Percentiles rank a stretch among this genome's conserved stretches.
Evolutionary conservation across 2,329 filamentous ascomycete genomes (phyloP).

Genomic region (Spiromastix sp.): DNA sequence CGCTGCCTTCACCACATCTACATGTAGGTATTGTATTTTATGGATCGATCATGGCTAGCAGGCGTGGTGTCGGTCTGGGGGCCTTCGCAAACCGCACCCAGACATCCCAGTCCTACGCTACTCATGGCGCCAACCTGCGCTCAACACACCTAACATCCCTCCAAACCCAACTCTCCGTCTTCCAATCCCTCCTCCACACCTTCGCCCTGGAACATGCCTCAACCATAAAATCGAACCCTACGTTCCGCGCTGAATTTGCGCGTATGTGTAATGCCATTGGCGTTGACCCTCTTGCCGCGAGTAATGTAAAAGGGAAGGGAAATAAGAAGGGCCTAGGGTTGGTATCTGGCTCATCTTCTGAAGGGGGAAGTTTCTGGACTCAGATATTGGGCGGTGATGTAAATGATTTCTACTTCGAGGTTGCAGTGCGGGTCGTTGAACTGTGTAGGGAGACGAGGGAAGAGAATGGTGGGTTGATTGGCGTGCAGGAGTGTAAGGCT

Average conservation of each 20-base stretch:
- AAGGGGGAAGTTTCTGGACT: constrained; percentile 69
- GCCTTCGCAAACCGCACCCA: constrained; percentile 80
- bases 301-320: constrained; percentile 41
- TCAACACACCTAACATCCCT: constrained; percentile 75
- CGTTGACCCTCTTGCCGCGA: constrained; percentile 80
- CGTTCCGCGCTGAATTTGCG: constrained; percentile 91
- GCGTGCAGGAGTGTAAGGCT: constrained; percentile 68
- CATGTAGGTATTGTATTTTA: neutral
- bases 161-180: constrained; percentile 87
- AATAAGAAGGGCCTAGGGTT: constrained; percentile 34
- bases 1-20: neutral
- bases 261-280: constrained; percentile 98
- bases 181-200: constrained; percentile 88
- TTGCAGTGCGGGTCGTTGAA: constrained; percentile 91
- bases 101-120: constrained; percentile 79
- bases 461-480: constrained; percentile 89
- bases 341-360: constrained; percentile 18
- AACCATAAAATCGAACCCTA: constrained; percentile 90
- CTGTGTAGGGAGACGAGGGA: constrained; percentile 75
- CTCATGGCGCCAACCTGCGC: constrained; percentile 79
- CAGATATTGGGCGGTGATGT: constrained; percentile 85
- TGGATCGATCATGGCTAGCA: constrained; percentile 31
- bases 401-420: constrained; percentile 97
- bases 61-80: constrained; percentile 69
- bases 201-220: constrained; percentile 91